Conservation (phyloP, 495 filamentous ascomycete genomes). For the Platismatia glauca region DNA sequence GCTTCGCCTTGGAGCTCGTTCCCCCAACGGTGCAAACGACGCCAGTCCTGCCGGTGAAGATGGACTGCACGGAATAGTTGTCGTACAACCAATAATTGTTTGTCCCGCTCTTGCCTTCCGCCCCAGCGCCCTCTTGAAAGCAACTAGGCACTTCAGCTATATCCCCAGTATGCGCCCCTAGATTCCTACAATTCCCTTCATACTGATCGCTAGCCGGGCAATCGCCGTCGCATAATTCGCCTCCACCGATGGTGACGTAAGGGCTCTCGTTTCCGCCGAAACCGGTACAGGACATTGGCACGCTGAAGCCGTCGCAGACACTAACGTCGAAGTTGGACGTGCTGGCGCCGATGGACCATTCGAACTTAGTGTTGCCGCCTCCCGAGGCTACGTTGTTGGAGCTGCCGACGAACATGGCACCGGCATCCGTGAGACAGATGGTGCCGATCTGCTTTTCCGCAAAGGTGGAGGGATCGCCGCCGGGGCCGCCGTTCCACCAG, state of each 20-base stretch:
- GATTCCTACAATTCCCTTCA: neutral
- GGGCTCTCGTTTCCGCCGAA: neutral
- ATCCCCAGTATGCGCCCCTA: neutral
- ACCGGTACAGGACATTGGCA: neutral
- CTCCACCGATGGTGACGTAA: neutral
- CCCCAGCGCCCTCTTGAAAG: neutral
- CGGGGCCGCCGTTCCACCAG: neutral
- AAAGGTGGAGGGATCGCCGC: neutral
- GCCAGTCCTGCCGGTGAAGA: neutral
- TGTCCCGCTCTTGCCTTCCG: neutral
- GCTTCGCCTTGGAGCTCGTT: neutral
- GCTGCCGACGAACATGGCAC: slow-evolving; percentile 1
- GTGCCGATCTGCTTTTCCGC: neutral
- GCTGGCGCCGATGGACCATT: neutral
- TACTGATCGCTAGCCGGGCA: neutral
- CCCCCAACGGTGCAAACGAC: neutral
- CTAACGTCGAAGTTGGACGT: neutral
- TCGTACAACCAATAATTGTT: neutral
- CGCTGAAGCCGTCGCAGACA: slow-evolving; percentile 1
- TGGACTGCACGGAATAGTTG: neutral
- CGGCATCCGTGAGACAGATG: neutral
- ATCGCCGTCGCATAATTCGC: neutral
- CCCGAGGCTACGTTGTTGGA: neutral
- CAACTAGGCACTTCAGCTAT: neutral
- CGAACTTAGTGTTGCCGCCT: neutral